These are phyloP conservation scores for Aspergillus tanneri DNA, from an alignment of 2,329 filamentous ascomycete genomes.

Conservation along the genomic window DNA sequence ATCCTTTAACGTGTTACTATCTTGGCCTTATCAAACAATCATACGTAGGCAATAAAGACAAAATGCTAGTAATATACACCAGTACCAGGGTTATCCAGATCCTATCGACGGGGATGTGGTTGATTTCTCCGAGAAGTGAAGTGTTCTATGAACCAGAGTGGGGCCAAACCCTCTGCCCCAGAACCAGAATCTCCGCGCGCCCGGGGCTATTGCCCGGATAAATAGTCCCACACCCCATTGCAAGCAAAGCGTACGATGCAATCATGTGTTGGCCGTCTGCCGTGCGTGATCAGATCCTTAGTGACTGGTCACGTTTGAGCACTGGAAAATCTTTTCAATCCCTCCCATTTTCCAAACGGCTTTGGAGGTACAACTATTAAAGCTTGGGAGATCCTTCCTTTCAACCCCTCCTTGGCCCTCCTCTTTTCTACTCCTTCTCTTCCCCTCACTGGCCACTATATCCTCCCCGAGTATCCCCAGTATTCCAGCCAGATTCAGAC, in stretches of 20 bases:
- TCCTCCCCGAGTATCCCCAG: conserved; percentile 1
- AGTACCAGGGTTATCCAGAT: too few relatives aligned
- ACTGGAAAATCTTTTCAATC: conserved; percentile 4
- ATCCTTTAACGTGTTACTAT: not conserved
- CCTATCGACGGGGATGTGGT: too few relatives aligned
- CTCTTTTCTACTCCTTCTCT: conserved; percentile 13
- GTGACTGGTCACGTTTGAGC: not conserved
- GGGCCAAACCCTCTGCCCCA: too few relatives aligned
- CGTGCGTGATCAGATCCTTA: conserved; percentile 8
- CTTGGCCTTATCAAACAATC: too few relatives aligned
- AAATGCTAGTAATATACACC: too few relatives aligned
- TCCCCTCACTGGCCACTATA: conserved; percentile 7
- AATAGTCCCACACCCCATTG: conserved; percentile 11
- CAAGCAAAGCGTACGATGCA: not conserved
- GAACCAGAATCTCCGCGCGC: conserved; percentile 9
- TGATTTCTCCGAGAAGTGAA: too few relatives aligned
- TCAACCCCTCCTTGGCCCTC: conserved; percentile 13
- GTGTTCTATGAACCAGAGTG: too few relatives aligned
- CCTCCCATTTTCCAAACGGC: conserved; percentile 4
- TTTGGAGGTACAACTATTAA: conserved; percentile 21
- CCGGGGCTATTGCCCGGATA: conserved; percentile 11
- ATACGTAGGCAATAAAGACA: too few relatives aligned
- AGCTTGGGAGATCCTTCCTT: conserved; percentile 13
- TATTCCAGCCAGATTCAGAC: conserved; percentile 4
- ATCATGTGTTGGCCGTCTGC: conserved; percentile 11